Percentiles rank a stretch among this genome's conserved stretches.
These are phyloP conservation scores for Chloranthus sessilifolius DNA, from an alignment of 164 flowering plant species.

Conservation along the genomic window DNA sequence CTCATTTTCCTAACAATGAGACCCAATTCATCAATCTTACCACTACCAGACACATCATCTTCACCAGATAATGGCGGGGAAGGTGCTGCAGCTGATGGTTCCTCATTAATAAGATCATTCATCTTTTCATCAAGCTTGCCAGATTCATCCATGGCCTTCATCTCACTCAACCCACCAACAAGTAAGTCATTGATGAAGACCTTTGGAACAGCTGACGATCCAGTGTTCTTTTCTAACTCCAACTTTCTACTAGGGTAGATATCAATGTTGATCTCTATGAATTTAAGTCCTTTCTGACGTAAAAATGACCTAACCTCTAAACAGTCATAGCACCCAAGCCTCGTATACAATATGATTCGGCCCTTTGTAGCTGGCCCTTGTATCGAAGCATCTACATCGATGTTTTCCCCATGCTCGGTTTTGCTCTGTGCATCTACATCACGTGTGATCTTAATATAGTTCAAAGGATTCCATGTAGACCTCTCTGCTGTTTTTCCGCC, in stretches of 20 bases:
- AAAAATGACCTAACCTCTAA: constrained; percentile 54
- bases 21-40: constrained; percentile 70
- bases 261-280: constrained; percentile 75
- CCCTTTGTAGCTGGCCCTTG: constrained; percentile 52
- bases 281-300: constrained; percentile 47
- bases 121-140: constrained; percentile 65
- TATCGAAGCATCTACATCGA: constrained; percentile 13
- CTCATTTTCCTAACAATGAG: constrained; percentile 64
- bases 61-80: constrained; percentile 84
- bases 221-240: constrained; percentile 63
- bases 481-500: constrained; percentile 33
- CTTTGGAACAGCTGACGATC: constrained; percentile 68
- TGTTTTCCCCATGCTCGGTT: constrained; percentile 28
- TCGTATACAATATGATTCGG: constrained; percentile 62
- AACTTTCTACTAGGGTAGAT: constrained; percentile 68
- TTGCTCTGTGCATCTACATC: constrained; percentile 36
- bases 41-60: constrained; percentile 67
- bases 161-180: constrained; percentile 61
- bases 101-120: constrained; percentile 44
- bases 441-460: constrained; percentile 31
- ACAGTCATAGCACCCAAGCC: constrained; percentile 59
- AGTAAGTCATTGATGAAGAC: constrained; percentile 66
- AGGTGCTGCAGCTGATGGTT: constrained; percentile 65
- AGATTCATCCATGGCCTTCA: constrained; percentile 54
- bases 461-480: constrained; percentile 68